phyloP scores from a whole-genome alignment of 108 stramenopile genomes.

The Parmales sp. region DNA sequence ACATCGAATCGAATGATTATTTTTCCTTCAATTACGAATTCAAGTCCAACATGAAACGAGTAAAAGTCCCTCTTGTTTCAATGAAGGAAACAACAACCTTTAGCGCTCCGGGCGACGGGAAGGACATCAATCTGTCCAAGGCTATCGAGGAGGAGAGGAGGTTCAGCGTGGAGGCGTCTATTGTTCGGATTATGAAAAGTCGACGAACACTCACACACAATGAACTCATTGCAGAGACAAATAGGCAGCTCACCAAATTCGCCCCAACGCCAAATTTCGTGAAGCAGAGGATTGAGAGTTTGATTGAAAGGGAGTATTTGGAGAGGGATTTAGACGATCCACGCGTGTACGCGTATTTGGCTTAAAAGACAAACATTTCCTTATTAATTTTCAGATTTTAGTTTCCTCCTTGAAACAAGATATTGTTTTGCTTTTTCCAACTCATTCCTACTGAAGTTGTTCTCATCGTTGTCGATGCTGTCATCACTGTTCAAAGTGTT shows the following conservation, averaged over 20 bases:
- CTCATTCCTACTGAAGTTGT: too few relatives aligned
- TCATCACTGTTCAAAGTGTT: too few relatives aligned
- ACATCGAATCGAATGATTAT: constrained; percentile 69
- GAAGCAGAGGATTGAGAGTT: constrained; percentile 88
- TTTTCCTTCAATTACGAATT: constrained; percentile 85
- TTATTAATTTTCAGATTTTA: background rate
- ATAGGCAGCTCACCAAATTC: constrained; percentile 69
- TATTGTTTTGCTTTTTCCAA: too few relatives aligned
- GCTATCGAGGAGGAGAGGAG: constrained; percentile 24
- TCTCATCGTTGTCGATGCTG: too few relatives aligned
- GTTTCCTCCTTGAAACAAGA: background rate
- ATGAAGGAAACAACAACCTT: constrained; percentile 55
- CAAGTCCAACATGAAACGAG: constrained; percentile 73
- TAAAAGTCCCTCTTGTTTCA: constrained; percentile 80
- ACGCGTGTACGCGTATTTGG: constrained; percentile 71
- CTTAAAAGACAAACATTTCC: constrained; percentile 32
- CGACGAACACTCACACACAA: constrained; percentile 82
- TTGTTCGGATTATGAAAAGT: constrained; percentile 96
- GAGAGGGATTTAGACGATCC: constrained; percentile 77
- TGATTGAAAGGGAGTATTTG: constrained; percentile 94
- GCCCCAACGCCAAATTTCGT: constrained; percentile 76
- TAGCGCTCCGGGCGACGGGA: constrained; percentile 11
- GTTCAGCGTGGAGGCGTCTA: constrained; percentile 86
- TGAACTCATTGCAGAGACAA: constrained; percentile 88
- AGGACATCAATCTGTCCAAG: constrained; percentile 14